These are phyloP conservation scores for Leccinum idahoense DNA, from an alignment of 1,284 basidiomycete genomes.

Conservation along the genomic window DNA sequence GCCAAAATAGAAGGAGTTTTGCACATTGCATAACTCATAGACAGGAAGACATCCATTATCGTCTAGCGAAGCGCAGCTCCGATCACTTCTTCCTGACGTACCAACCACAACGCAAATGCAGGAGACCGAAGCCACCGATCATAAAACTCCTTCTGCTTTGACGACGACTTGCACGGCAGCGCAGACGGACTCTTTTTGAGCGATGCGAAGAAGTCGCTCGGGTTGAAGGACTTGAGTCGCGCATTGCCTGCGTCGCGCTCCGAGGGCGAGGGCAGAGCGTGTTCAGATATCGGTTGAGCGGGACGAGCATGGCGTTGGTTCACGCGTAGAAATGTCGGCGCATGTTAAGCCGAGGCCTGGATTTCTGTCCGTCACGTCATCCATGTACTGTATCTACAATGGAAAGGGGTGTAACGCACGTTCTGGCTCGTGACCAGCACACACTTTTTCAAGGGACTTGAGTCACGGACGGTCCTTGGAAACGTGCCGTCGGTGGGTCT, in stretches of 20 bases:
- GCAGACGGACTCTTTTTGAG: conserved; percentile 76
- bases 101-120: conserved; percentile 73
- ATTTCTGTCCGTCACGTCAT: conserved; percentile 38
- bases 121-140: conserved; percentile 68
- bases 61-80: conserved; percentile 41
- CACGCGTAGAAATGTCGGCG: conserved; percentile 78
- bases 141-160: conserved; percentile 67
- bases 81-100: conserved; percentile 67
- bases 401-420: conserved; percentile 38
- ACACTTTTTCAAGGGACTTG: conserved; percentile 59
- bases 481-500: conserved; percentile 78
- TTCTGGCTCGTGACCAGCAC: conserved; percentile 42
- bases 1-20: background rate
- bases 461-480: conserved; percentile 77
- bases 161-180: conserved; percentile 67
- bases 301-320: conserved; percentile 86
- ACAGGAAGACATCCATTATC: background rate
- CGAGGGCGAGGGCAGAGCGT: conserved; percentile 71
- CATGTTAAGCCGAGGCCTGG: conserved; percentile 45
- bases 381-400: background rate
- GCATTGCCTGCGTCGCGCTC: conserved; percentile 32
- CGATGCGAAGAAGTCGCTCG: conserved; percentile 74
- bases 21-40: background rate
- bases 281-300: conserved; percentile 90
- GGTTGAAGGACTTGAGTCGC: conserved; percentile 75